Evolutionary conservation across 305 asterid species (phyloP), one percentile per base, ranked within the genome.

Genomic region (Andrographis paniculata): DNA sequence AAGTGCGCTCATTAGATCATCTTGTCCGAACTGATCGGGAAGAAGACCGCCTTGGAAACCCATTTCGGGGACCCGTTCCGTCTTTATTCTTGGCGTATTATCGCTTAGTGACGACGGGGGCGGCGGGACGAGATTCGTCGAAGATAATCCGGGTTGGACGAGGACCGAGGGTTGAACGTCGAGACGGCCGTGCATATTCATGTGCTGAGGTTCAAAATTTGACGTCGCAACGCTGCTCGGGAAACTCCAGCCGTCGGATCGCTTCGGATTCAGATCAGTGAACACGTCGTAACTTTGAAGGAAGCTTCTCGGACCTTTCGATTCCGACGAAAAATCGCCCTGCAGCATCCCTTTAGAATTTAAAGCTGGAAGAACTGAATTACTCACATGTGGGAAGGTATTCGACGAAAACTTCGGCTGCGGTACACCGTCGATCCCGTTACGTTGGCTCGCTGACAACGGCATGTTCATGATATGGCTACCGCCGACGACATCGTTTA

Each of bases 1-100:
- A 60, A 81, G 52, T 13, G 63, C 78, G 49, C 74, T 68, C 80
- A 84, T 70, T 55, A 85, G 84, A 42, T 85, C 91, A 20, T 84
- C 93, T 60, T 76, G 91, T 52, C 76, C 87, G 36, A 59, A 81
- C 39, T 61, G 82, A 7, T 68, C 73, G 0, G 60, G 53, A 46
- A 58, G 56, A 37, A 66, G 55, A 53, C 60, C 67, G 22, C 58
- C 63, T 35, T 66, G 74, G 50, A 64, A 64, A 59, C 70, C 68
- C 46, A 69, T 15, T 11, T 69, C 76, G 0, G 71, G 76, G 24
- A 53, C 55, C 20, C 70, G 55, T 65, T 80, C 84, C 8, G 69
- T 45, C 72, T 78, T 78, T 22, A 61, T 62, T 44, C 59, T 61
- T 14, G 15, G 35, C 17, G 41, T 20, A 60, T 65, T 67, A 47